Base-by-base conservation (phyloP, 139 green algal species). In the Chlamydomonas incerta region DNA sequence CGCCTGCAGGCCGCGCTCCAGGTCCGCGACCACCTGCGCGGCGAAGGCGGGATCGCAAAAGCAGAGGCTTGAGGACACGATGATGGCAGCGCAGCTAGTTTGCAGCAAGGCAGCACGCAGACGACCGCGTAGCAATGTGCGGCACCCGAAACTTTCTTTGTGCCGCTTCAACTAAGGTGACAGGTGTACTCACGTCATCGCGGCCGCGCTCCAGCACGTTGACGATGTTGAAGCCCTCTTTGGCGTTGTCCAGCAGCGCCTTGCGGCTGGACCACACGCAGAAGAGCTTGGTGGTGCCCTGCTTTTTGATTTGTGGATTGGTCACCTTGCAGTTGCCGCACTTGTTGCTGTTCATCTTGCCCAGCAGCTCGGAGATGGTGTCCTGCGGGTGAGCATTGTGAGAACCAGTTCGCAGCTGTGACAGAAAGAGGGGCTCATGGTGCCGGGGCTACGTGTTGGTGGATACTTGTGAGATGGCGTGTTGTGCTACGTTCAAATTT, bases 271-370 rank as follows among this genome's bases (percentile, higher is more conserved):
- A 57, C 79, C 86, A 90, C 63, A 93, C 79, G 82, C 87, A 90
- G 67, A 95, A 93, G 41, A 94, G 87, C 66, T 87, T 88, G 24
- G 52, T 91, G 77, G 72, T 89, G 31, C 88, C 88, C 80, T 94
- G 87, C 83, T 90, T 91, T 81, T 91, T 93, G 71, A 94, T 87
- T 24, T 33, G 72, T 34, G 90, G 92, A 74, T 87, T 92, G 82
- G 72, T 41, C 17, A 80, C 72, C 57, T 72, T 72, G 88, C 97
- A 99, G 93, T 98, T 98, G 37, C 87, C 87, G 90, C 97, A 99
- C 55, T 91, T 93, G 31, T 71, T 87, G 14, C 52, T 86, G 80
- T 79, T 86, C 77, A 84, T 84, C 68, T 71, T 79, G 50, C n/a
- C 34, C 31, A 86, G 10, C 34, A 99, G 94, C 58, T 98, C 94